A percentile compares a stretch with the other conserved stretches of the same genome.
Evolutionary conservation across 257 asterid species (phyloP).

Genomic region (Solanum chiquidenum): DNA sequence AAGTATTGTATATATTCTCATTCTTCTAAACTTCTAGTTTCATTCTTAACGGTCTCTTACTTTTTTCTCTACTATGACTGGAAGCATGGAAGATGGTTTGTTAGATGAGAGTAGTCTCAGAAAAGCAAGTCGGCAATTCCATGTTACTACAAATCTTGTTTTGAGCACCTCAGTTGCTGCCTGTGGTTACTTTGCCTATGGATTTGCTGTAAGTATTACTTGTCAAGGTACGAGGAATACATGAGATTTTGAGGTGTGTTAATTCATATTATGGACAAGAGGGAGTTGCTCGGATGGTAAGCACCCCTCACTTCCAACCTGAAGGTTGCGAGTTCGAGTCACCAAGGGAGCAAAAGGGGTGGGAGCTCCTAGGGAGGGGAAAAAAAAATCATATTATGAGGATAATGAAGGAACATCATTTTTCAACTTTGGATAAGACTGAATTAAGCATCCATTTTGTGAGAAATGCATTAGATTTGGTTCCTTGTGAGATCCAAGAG

Average conservation of each 20-base stretch:
- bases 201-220: conserved; percentile 15
- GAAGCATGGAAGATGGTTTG: background rate
- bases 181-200: conserved; percentile 10
- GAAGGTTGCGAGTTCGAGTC: too few species aligned
- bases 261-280: background rate
- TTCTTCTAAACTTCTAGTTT: background rate
- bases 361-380: too few species aligned
- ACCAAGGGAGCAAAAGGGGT: too few species aligned
- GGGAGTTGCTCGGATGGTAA: too few species aligned
- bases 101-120: background rate
- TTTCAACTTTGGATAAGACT: background rate
- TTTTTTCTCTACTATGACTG: background rate
- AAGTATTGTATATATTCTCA: background rate
- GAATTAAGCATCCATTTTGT: background rate
- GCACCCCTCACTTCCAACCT: too few species aligned
- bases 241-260: background rate
- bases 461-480: background rate
- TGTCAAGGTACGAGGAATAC: background rate
- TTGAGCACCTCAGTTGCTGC: conserved; percentile 9
- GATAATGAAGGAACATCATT: background rate
- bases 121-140: background rate
- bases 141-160: background rate
- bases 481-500: background rate
- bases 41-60: background rate
- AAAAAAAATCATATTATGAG: background rate